phyloP scores from a whole-genome alignment of 1,139 yeast genomes.

The Nakaseomyces glabratus region DNA sequence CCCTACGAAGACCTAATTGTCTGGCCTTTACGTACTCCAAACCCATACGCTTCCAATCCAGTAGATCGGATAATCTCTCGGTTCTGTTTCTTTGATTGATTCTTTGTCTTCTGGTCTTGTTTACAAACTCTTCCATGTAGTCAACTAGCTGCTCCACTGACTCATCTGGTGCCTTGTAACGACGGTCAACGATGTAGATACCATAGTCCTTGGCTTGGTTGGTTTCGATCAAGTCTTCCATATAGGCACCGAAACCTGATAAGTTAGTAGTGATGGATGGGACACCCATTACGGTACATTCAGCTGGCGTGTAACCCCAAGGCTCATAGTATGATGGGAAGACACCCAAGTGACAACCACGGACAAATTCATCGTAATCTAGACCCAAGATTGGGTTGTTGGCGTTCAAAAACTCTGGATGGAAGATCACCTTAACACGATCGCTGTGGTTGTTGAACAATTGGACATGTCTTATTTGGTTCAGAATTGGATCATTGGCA shows the following conservation, averaged over 20 bases:
- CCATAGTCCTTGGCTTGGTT: constrained; percentile 75
- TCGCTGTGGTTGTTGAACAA: constrained; percentile 82
- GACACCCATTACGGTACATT: constrained; percentile 97
- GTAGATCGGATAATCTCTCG: constrained; percentile 78
- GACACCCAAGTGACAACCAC: constrained; percentile 95
- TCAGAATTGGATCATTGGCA: constrained; percentile 77
- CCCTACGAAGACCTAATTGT: constrained; percentile 79
- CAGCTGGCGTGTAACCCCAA: constrained; percentile 99
- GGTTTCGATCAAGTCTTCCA: constrained; percentile 93
- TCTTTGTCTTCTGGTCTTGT: constrained; percentile 88
- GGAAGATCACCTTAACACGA: constrained; percentile 89
- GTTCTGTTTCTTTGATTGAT: constrained; percentile 95
- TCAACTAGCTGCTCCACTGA: constrained; percentile 81
- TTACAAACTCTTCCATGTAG: constrained; percentile 79
- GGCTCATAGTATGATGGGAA: constrained; percentile 98
- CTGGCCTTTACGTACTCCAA: constrained; percentile 90
- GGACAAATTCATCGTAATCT: constrained; percentile 92
- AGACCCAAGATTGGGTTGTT: constrained; percentile 86
- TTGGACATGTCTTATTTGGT: constrained; percentile 83
- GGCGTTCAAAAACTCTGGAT: constrained; percentile 90
- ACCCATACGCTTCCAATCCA: constrained; percentile 98
- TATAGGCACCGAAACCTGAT: constrained; percentile 94
- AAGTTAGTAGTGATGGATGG: constrained; percentile 92
- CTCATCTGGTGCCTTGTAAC: constrained; percentile 87
- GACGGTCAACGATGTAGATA: constrained; percentile 89